A percentile compares a stretch with the other conserved stretches of the same genome.
Conservation (phyloP, 345 rosid species). For the Pugionium cornutum region DNA sequence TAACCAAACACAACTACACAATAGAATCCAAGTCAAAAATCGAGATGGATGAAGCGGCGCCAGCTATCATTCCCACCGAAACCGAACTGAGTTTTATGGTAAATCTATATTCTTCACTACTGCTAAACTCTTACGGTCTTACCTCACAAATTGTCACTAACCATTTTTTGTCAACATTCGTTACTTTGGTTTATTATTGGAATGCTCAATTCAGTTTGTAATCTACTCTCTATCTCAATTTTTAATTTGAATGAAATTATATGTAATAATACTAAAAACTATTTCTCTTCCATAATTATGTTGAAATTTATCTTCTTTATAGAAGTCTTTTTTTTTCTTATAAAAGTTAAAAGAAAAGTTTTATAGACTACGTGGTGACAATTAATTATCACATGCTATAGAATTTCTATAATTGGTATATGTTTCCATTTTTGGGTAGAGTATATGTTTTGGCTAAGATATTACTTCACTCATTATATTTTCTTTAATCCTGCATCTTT, state of each 20-base stretch:
- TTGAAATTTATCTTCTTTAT: background rate
- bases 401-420: slow-evolving; percentile 1
- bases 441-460: background rate
- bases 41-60: slow-evolving; percentile 5
- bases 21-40: background rate
- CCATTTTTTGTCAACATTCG: background rate
- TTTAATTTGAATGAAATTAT: background rate
- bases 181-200: slow-evolving; percentile 3
- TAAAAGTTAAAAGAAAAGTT: background rate
- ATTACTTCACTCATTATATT: background rate
- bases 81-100: background rate
- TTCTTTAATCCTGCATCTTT: slow-evolving; percentile 1
- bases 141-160: slow-evolving; percentile 14
- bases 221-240: background rate
- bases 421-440: slow-evolving; percentile 1
- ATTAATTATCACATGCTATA: background rate
- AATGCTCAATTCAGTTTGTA: slow-evolving; percentile 28
- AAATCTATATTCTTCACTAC: background rate
- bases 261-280: background rate
- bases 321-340: background rate
- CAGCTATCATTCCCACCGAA: background rate
- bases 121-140: background rate
- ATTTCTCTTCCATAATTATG: background rate
- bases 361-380: background rate
- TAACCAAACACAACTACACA: too few species aligned